Evolutionary conservation across 306 rosid genomes (phyloP), one percentile per base, ranked within the genome.

Genomic region (Rubus parviflorus): DNA sequence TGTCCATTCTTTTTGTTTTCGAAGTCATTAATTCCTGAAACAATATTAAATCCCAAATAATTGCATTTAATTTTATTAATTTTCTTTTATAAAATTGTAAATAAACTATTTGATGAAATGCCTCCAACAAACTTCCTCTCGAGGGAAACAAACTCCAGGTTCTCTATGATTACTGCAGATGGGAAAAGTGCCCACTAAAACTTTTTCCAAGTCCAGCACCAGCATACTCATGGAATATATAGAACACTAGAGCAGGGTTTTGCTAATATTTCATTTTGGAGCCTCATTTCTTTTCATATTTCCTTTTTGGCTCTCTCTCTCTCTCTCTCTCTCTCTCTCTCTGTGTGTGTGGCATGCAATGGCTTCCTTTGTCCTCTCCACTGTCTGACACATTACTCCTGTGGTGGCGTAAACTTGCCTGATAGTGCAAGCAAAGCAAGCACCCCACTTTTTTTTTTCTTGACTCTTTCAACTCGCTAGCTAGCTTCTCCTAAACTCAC

Each of bases 391-490:
- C 65, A 72, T 6, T 49, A 40, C 25, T 12, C 49, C 58, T 4
- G 42, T 35, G 22, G 76, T 83, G 90, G 92, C 87, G 87, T 83
- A 84, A 87, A 90, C 90, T 87, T 68, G 87, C 80, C 89, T 88
- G 90, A 79, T 81, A 83, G 88, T 88, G 90, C 93, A 90, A 88
- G 90, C 96, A 86, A 90, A 90, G 91, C 90, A 87, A 84, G 57
- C 84, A 69, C 79, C 75, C 85, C 75, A 73, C 84, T 16, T 62
- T 68, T 81, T 68, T 81, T 64, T 58, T 37, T 42, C 37, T 68
- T 11, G 30, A 60, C 78, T 46, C n/a, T 58, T 66, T 65, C 41
- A 67, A 52, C 73, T 48, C 15, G 3, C 5, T 56, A 20, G 38
- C 63, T 57, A 23, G 56, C 58, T 72, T 74, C 69, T 46, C 6